Evolutionary conservation across 2,329 filamentous ascomycete species (phyloP), one percentile per base, ranked within the genome.

Genomic region (Tolypocladium paradoxum): DNA sequence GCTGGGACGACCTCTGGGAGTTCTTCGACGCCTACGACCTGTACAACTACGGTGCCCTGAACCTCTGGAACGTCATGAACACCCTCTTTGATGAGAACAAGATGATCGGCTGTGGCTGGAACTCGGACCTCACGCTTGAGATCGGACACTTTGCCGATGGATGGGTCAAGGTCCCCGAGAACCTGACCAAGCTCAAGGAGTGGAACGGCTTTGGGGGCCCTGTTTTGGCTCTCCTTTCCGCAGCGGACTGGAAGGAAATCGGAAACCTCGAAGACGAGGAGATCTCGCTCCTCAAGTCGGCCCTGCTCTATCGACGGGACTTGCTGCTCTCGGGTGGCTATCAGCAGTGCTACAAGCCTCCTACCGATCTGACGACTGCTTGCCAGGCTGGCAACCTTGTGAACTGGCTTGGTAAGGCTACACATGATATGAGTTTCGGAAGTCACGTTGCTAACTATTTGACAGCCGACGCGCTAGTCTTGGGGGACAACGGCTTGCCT

Each of bases 1-100:
- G 53, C 55, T 74, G 69, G 62, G 66, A 68, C 36, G 70, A 75
- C 29, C 61, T 79, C 24, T 77, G 73, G 64, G 58, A 62, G 2
- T 78, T 74, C 57, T 80, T 75, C 48, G 76, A 79, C 56, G 67
- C 70, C 1, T 54, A 62, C 11, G 76, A 79, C 49, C 63, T 80
- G 31, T 79, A 75, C 60, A 48, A 67, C 36, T 65, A 70, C 14
- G 77, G 77, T 8, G 72, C 71, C 0, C 64, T 71, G 55, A 80
- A 80, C 55, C 64, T 79, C 14, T 76, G 71, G 70, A 73, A 72
- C 29, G 66, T 78, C 35, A 57, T 76, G 46, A 67, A 70, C 33
- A 66, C 68, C 9, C 60, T 78, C 1, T 62, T 60, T 40, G 64
- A 66, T 18, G 73, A 76, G 59, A 77, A 76, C 31, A 53, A 60